These are phyloP conservation scores for Dryadomyces quercivorus DNA, from an alignment of 2,329 filamentous ascomycete species.

Conservation along the genomic window DNA sequence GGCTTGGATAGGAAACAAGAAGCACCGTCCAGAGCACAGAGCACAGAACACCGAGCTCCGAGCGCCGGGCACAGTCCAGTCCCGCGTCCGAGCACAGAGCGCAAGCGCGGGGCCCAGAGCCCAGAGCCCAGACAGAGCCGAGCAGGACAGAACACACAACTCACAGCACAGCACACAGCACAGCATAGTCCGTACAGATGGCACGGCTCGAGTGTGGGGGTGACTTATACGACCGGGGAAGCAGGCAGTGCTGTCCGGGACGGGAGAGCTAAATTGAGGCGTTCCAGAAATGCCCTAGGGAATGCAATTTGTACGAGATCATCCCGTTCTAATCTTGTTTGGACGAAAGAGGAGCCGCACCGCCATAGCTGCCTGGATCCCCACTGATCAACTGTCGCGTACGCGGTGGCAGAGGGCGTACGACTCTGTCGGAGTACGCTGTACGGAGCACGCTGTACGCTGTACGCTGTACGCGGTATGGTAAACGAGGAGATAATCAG, in stretches of 20 bases:
- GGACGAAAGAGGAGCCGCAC: not conserved
- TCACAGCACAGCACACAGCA: no score
- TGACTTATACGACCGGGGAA: not conserved
- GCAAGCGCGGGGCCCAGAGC: no score
- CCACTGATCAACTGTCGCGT: not conserved
- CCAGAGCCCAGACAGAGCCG: no score
- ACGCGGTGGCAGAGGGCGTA: not conserved
- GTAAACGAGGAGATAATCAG: not conserved
- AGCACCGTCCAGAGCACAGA: no score
- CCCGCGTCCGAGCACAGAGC: no score
- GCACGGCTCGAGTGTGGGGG: not conserved
- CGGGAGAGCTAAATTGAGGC: slow-evolving; percentile 1
- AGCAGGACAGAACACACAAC: no score
- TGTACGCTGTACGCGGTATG: not conserved
- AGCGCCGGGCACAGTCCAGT: no score
- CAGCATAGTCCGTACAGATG: not conserved
- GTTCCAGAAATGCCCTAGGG: not conserved
- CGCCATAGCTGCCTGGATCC: not conserved
- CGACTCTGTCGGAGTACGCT: not conserved
- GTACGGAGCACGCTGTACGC: not conserved
- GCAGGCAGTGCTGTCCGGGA: not conserved
- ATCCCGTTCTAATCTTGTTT: not conserved
- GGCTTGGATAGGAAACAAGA: no score
- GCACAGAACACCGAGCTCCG: no score
- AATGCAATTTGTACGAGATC: not conserved